phyloP scores from a whole-genome alignment of 352 stramenopile genomes.

The Sclerospora graminicola region DNA sequence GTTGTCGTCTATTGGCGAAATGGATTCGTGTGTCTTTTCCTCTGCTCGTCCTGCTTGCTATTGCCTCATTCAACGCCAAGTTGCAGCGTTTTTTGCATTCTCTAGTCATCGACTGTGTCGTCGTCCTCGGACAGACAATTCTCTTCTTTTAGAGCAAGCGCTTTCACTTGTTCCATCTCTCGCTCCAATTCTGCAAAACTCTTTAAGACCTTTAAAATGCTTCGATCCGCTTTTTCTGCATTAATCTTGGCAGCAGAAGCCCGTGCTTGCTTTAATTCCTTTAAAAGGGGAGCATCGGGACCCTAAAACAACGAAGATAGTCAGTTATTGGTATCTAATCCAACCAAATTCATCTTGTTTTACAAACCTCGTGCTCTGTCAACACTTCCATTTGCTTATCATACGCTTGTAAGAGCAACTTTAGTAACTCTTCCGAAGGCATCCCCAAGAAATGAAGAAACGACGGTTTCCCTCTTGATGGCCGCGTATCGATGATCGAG shows the following conservation, averaged over 20 bases:
- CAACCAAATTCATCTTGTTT: neutral
- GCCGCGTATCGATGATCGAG: slow-evolving; percentile 71
- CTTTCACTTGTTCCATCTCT: slow-evolving; percentile 57
- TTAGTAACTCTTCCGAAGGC: slow-evolving; percentile 56
- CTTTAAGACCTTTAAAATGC: slow-evolving; percentile 61
- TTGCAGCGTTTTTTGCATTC: slow-evolving; percentile 1
- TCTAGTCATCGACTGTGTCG: slow-evolving; percentile 20
- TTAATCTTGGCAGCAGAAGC: slow-evolving; percentile 45
- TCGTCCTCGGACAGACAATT: slow-evolving; percentile 20
- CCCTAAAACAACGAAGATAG: too few relatives aligned
- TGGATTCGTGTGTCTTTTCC: too few relatives aligned
- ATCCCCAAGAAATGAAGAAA: slow-evolving; percentile 81
- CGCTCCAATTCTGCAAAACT: slow-evolving; percentile 56
- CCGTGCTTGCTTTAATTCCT: slow-evolving; percentile 51
- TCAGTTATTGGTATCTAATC: too few relatives aligned
- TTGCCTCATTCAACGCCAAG: too few relatives aligned
- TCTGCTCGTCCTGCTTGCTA: too few relatives aligned
- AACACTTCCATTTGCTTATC: slow-evolving; percentile 79
- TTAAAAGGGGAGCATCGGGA: slow-evolving; percentile 39
- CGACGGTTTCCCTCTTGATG: slow-evolving; percentile 56
- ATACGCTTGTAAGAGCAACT: slow-evolving; percentile 67
- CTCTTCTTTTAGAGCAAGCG: slow-evolving; percentile 46
- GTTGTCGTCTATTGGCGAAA: too few relatives aligned
- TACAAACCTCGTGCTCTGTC: slow-evolving; percentile 48
- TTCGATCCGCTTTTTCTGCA: slow-evolving; percentile 53